Base-by-base conservation (phyloP, 495 filamentous ascomycete genomes). In the Oidiodendron maius region DNA sequence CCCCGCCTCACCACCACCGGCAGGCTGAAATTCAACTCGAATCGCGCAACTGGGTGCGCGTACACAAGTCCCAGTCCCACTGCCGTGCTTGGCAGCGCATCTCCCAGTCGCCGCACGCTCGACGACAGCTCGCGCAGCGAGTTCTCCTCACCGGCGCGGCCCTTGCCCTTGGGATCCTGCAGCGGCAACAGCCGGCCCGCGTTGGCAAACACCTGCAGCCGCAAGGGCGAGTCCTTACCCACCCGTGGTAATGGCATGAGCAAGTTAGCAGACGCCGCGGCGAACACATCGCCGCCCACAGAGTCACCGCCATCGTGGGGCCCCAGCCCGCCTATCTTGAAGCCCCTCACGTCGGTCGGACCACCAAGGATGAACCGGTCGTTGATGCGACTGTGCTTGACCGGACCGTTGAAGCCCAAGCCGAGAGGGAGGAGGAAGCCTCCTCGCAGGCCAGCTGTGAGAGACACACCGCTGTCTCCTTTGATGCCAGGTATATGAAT, bases 331-430 rank as follows among this genome's bases (percentile, higher is more conserved):
- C 79, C 83, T 30, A 95, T 76, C 23, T 87, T 84, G 75, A 97
- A 98, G 4, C 91, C 93, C 42, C 93, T 85, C 23, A 98, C 88
- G 61, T 95, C 89, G 17, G 89, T 95, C 0, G 93, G 91, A 0
- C 94, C 93, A 38, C 93, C 93, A 32, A 98, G 87, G 43, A 84
- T 78, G 72, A 98, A 97, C 24, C 93, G 89, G 64, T 98, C 93
- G 65, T 91, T 96, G 54, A 96, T 76, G 21, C 87, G 78, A 42
- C 87, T 91, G 2, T 84, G 79, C 25, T 72, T 24, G 64, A 80
- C 55, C 16, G 45, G 16, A 52, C 72, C 76, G 17, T 71, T 69
- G 44, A 88, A 78, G 1, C 73, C 74, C 10, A 65, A 41, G n/a
- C 71, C 64, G 13, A 81, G 59, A 13, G 79, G 79, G 51, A 73